These are phyloP conservation scores for Rhizomucor pusillus DNA, from an alignment of 371 early-diverging fungal species.

Conservation along the genomic window DNA sequence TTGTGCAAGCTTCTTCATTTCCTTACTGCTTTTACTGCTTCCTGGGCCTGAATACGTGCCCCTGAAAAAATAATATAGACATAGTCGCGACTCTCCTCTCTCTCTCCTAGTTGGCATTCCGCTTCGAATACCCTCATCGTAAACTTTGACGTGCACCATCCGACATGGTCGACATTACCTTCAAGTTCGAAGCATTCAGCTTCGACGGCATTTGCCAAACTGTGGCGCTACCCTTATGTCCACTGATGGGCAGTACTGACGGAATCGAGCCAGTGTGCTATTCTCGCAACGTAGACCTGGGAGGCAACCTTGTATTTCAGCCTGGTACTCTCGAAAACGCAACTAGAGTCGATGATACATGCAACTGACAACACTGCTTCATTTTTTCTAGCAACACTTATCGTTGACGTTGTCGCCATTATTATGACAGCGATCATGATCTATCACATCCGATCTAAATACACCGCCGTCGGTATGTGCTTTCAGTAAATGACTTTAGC, in stretches of 20 bases:
- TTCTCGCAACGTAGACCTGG: conserved; percentile 86
- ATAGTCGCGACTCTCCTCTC: too few relatives aligned
- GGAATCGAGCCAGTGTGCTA: conserved; percentile 90
- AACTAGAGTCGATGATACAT: not conserved
- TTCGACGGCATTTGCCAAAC: conserved; percentile 85
- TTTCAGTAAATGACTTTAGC: not conserved
- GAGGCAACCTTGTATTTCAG: conserved; percentile 82
- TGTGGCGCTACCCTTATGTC: conserved; percentile 83
- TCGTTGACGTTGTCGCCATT: conserved; percentile 80
- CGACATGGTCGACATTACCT: conserved; percentile 48
- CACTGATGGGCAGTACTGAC: conserved; percentile 73
- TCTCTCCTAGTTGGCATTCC: too few relatives aligned
- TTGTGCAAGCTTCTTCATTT: too few relatives aligned
- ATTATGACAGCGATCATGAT: conserved; percentile 92
- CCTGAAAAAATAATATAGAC: too few relatives aligned
- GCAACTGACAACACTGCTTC: not conserved
- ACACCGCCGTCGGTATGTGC: conserved; percentile 85
- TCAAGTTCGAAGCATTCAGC: conserved; percentile 45
- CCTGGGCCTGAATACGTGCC: too few relatives aligned
- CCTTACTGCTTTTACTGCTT: too few relatives aligned
- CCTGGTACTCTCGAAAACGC: conserved; percentile 71
- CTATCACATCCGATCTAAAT: conserved; percentile 86
- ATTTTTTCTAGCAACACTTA: conserved; percentile 53
- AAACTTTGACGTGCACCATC: too few relatives aligned
- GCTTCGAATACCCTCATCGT: too few relatives aligned